Evolutionary conservation across 805 yeast species (phyloP).

Genomic region (Tetrapisispora pingtungensis): DNA sequence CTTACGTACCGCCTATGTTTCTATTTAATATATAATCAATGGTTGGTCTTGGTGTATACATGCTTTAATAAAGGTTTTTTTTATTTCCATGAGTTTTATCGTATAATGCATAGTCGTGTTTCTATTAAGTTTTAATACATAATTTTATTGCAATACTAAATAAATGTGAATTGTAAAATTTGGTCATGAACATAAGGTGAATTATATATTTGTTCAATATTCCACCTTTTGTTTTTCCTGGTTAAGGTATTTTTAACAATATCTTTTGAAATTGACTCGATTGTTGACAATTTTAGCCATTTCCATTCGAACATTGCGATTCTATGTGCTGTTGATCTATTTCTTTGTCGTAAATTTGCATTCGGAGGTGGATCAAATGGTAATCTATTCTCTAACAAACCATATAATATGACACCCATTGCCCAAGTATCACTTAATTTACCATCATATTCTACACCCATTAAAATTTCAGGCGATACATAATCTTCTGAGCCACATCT

Average conservation of each 20-base stretch:
- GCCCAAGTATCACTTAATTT: slow-evolving; percentile 91
- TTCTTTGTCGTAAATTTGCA: slow-evolving; percentile 28
- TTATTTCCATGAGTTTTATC: no score
- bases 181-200: slow-evolving; percentile 14
- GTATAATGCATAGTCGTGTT: no score
- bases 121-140: no score
- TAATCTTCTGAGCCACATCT: slow-evolving; percentile 96
- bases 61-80: no score
- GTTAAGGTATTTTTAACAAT: slow-evolving; percentile 24
- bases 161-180: slow-evolving; percentile 3
- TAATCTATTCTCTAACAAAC: slow-evolving; percentile 71
- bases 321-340: slow-evolving; percentile 58
- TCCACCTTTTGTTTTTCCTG: slow-evolving; percentile 26
- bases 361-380: slow-evolving; percentile 86
- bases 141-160: background rate
- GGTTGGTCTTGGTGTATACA: no score
- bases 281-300: slow-evolving; percentile 50
- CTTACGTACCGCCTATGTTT: no score
- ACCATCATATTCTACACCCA: slow-evolving; percentile 91
- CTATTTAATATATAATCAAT: no score
- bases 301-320: slow-evolving; percentile 90
- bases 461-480: slow-evolving; percentile 84
- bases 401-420: slow-evolving; percentile 79
- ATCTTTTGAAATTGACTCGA: slow-evolving; percentile 18
- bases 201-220: slow-evolving; percentile 16